These are phyloP conservation scores for Pseudoturritis turrita DNA, from an alignment of 345 rosid species.

Conservation along the genomic window DNA sequence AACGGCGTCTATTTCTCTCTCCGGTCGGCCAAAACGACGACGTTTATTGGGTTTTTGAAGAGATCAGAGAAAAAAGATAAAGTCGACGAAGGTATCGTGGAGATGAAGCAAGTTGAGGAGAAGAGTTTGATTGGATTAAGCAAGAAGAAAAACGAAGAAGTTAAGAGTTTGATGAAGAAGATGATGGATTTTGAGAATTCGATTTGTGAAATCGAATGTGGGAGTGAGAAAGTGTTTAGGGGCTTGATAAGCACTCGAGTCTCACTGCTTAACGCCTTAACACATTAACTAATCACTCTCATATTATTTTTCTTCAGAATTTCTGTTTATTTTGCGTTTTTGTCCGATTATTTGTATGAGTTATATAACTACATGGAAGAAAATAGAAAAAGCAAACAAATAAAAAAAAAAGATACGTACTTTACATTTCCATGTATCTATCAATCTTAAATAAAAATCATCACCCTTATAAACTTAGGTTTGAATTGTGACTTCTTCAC, in stretches of 20 bases:
- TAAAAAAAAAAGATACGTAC: not conserved
- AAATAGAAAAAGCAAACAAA: not conserved
- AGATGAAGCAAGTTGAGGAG: constrained; percentile 27
- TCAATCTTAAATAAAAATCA: not conserved
- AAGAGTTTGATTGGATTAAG: constrained; percentile 23
- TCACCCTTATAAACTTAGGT: not conserved
- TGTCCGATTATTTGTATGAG: constrained; percentile 13
- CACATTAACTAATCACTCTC: constrained; percentile 14
- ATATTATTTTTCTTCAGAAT: not conserved
- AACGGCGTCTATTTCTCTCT: constrained; percentile 23
- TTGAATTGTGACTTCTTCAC: not conserved
- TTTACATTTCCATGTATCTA: not conserved
- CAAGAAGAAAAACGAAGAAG: constrained; percentile 33
- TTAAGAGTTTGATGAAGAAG: constrained; percentile 25
- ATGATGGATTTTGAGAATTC: constrained; percentile 33
- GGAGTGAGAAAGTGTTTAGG: constrained; percentile 36
- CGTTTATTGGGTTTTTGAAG: constrained; percentile 23
- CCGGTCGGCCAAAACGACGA: not conserved
- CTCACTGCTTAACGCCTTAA: constrained; percentile 33
- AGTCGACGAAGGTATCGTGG: constrained; percentile 21
- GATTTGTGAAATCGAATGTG: constrained; percentile 25
- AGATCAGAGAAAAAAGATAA: constrained; percentile 12
- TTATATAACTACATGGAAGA: constrained; percentile 15
- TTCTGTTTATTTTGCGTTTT: constrained; percentile 14
- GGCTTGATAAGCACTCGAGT: constrained; percentile 35